These are phyloP conservation scores for Pyricularia grisea DNA, from an alignment of 2,329 filamentous ascomycete genomes.

Conservation along the genomic window DNA sequence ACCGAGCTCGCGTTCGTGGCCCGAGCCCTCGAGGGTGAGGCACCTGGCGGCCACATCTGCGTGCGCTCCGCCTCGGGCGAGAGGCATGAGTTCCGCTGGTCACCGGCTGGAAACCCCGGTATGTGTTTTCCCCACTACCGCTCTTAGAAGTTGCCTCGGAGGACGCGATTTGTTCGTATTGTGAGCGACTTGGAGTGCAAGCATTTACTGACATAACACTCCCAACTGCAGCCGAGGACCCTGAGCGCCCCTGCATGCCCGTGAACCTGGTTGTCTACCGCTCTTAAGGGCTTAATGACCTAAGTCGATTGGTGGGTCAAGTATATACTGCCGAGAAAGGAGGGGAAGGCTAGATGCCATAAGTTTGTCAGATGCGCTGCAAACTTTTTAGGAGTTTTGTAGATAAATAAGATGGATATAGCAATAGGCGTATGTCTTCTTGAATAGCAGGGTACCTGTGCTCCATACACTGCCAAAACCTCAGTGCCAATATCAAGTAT, in stretches of 20 bases:
- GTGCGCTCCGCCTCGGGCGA: slow-evolving; percentile 26
- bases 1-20: slow-evolving; percentile 24
- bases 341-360: neutral
- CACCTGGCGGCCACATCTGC: slow-evolving; percentile 26
- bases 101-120: slow-evolving; percentile 28
- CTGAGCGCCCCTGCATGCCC: neutral
- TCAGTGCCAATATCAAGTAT: no score
- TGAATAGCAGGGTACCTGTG: neutral
- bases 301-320: neutral
- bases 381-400: neutral
- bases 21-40: slow-evolving; percentile 13
- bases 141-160: no score
- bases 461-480: no score
- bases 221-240: neutral
- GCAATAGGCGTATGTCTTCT: neutral
- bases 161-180: no score
- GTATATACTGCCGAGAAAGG: neutral
- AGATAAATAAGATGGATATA: neutral
- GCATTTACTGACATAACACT: no score
- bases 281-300: neutral
- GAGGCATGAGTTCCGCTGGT: slow-evolving; percentile 31
- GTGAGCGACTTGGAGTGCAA: no score
- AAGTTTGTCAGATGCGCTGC: neutral
- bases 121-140: neutral
- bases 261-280: neutral